Conservation (phyloP, 169 alveolate genomes). For the Eimeria falciformis region DNA sequence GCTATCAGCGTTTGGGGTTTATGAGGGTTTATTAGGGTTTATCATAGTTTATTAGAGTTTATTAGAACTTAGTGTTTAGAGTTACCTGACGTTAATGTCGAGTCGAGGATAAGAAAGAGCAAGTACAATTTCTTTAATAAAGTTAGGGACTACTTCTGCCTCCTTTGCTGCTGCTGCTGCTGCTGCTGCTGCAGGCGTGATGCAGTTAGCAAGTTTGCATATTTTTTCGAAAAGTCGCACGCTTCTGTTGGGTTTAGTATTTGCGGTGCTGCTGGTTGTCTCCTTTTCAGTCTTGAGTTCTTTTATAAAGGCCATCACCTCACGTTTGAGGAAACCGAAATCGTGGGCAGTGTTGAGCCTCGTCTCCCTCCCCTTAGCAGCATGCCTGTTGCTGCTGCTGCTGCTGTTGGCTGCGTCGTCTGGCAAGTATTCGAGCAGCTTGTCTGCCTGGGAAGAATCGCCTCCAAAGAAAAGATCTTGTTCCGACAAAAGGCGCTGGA, state of each 20-base stretch:
- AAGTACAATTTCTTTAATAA: conserved; percentile 84
- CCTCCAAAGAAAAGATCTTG: conserved; percentile 74
- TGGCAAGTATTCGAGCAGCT: conserved; percentile 36
- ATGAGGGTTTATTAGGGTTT: conserved; percentile 31
- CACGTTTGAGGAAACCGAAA: not conserved
- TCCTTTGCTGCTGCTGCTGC: conserved; percentile 17
- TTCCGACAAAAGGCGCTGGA: conserved; percentile 78
- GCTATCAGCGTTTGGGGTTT: conserved; percentile 17
- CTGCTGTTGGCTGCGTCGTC: conserved; percentile 27
- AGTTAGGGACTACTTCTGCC: not conserved
- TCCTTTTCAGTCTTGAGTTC: not conserved
- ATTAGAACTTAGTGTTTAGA: not conserved
- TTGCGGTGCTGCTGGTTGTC: not conserved
- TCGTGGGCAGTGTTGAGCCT: too few species aligned
- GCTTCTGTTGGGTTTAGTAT: too few species aligned
- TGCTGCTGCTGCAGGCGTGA: not conserved
- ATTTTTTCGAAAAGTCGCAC: not conserved
- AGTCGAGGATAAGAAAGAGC: conserved; percentile 88
- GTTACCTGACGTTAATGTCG: conserved; percentile 85
- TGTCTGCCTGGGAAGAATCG: not conserved
- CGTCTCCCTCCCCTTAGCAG: conserved; percentile 24
- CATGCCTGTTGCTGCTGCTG: conserved; percentile 12
- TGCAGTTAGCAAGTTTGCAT: conserved; percentile 5
- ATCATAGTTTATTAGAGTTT: too few species aligned
- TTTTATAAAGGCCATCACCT: not conserved